Base-by-base conservation (phyloP, 1,139 yeast species). In the Blastobotrys serpentis region DNA sequence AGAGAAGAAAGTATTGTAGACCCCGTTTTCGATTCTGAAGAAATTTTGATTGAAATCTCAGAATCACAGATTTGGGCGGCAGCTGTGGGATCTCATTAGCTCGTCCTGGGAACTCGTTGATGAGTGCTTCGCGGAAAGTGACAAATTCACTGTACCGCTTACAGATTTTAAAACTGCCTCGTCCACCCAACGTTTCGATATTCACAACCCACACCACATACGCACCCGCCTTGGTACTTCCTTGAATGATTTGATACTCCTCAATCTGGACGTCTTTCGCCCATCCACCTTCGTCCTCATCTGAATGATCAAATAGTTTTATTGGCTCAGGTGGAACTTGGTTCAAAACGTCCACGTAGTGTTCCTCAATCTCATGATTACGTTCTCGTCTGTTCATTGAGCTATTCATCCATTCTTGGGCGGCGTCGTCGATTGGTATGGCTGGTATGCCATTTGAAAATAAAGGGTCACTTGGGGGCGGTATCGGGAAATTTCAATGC, bases 1-100 rank as follows among this genome's bases (percentile, higher is more conserved):
- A 81, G 53, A 80, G 78, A 59, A 84, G 62, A 65, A 87, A 86
- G 76, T 82, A 86, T 60, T 86, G 94, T 17, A 86, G 68, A 0
- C 92, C 88, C 47, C 76, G 74, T 10, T 89, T 67, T 40, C 96
- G 67, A 25, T 71, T 71, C 52, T 78, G 84, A 32, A 86, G 64
- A 75, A 89, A 86, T 5, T 72, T 63, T 55, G 74, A 69, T 44
- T 81, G 69, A 54, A 81, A 64, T 54, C 82, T 69, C 44, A 76
- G 75, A 32, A 79, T 54, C 38, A 75, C 68, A 45, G 81, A 78
- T 59, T 84, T 85, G 0, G 87, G 82, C 0, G 96, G 96, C 29
- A 86, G 66, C 19, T 60, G 67, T 1, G 90, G 88, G 2, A 86
- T 73, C 43, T 76, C 73, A 11, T 66, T 66, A n/a, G 57, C 53